These are phyloP conservation scores for Fraxinus xanthoxyloides DNA, from an alignment of 305 asterid species.

Conservation along the genomic window DNA sequence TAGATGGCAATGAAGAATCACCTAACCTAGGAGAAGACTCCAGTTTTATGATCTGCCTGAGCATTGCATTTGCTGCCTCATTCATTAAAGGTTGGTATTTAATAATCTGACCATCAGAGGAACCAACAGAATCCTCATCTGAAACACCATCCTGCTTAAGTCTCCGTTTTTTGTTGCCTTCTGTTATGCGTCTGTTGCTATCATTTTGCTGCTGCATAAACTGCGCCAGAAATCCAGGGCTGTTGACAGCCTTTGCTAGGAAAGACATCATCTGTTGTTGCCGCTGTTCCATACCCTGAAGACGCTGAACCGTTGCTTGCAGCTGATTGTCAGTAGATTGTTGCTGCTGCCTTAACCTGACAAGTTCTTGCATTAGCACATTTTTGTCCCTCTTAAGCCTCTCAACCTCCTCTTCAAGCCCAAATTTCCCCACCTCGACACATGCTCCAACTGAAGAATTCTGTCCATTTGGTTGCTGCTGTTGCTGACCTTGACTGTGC, in stretches of 20 bases:
- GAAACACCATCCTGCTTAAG: slow-evolving; percentile 57
- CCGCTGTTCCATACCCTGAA: slow-evolving; percentile 93
- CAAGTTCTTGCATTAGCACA: slow-evolving; percentile 90
- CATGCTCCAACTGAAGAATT: slow-evolving; percentile 60
- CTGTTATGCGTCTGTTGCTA: slow-evolving; percentile 42
- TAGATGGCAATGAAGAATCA: slow-evolving; percentile 35
- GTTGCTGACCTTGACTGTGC: slow-evolving; percentile 69
- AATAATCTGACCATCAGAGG: slow-evolving; percentile 68
- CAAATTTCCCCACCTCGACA: slow-evolving; percentile 92
- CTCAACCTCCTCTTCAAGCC: slow-evolving; percentile 91
- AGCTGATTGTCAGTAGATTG: slow-evolving; percentile 73
- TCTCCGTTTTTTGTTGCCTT: slow-evolving; percentile 77
- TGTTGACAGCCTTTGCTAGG: slow-evolving; percentile 86
- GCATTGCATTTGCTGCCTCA: slow-evolving; percentile 79
- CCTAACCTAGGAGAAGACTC: slow-evolving; percentile 59
- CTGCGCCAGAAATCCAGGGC: slow-evolving; percentile 86
- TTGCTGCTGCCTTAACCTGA: slow-evolving; percentile 83
- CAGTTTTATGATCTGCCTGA: slow-evolving; percentile 60
- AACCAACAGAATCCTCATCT: slow-evolving; percentile 37
- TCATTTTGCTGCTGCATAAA: slow-evolving; percentile 83
- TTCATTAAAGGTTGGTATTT: slow-evolving; percentile 79
- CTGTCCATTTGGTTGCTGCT: slow-evolving; percentile 59
- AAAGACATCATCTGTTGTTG: slow-evolving; percentile 98
- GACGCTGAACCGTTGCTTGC: slow-evolving; percentile 70
- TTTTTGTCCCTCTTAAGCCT: slow-evolving; percentile 88